Percentiles rank a stretch among this genome's conserved stretches.
These are phyloP conservation scores for Coemansia sp. DNA, from an alignment of 192 early-diverging fungal species.

Conservation along the genomic window DNA sequence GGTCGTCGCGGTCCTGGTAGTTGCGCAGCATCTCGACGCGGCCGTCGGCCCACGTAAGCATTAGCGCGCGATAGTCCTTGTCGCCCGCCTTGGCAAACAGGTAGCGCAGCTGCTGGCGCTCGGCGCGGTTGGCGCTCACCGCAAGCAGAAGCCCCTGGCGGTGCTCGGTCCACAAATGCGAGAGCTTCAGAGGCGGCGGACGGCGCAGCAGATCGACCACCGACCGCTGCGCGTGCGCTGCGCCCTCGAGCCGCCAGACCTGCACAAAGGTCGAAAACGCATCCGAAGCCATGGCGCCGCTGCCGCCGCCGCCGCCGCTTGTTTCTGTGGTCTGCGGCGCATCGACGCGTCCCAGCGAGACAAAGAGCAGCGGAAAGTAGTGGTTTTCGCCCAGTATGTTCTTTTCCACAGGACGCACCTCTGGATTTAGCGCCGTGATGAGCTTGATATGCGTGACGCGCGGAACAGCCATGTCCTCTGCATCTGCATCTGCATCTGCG, in stretches of 20 bases:
- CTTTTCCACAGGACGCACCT: slow-evolving; percentile 38
- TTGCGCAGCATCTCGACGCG: slow-evolving; percentile 50
- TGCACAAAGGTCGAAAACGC: slow-evolving; percentile 35
- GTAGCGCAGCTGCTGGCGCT: slow-evolving; percentile 54
- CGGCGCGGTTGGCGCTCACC: slow-evolving; percentile 46
- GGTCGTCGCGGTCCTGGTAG: slow-evolving; percentile 29
- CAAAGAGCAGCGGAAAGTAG: slow-evolving; percentile 49
- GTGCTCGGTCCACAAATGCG: slow-evolving; percentile 43
- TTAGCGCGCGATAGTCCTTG: slow-evolving; percentile 48
- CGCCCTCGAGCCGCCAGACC: slow-evolving; percentile 47
- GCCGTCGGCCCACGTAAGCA: slow-evolving; percentile 53
- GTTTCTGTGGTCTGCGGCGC: background rate
- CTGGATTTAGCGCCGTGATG: slow-evolving; percentile 50
- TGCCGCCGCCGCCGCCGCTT: too few species aligned
- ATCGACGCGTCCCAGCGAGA: slow-evolving; percentile 24
- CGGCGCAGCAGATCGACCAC: slow-evolving; percentile 35
- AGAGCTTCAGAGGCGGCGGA: slow-evolving; percentile 36
- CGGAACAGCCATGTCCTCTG: slow-evolving; percentile 11
- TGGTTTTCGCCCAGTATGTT: slow-evolving; percentile 48
- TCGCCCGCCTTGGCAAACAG: slow-evolving; percentile 51
- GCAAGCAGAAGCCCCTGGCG: slow-evolving; percentile 41
- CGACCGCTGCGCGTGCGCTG: slow-evolving; percentile 41
- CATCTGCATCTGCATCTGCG: too few species aligned
- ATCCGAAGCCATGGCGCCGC: background rate
- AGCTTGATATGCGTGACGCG: slow-evolving; percentile 48